Base-by-base conservation (phyloP, 1,284 basidiomycete genomes). In the Sphaerobolus stellatus region DNA sequence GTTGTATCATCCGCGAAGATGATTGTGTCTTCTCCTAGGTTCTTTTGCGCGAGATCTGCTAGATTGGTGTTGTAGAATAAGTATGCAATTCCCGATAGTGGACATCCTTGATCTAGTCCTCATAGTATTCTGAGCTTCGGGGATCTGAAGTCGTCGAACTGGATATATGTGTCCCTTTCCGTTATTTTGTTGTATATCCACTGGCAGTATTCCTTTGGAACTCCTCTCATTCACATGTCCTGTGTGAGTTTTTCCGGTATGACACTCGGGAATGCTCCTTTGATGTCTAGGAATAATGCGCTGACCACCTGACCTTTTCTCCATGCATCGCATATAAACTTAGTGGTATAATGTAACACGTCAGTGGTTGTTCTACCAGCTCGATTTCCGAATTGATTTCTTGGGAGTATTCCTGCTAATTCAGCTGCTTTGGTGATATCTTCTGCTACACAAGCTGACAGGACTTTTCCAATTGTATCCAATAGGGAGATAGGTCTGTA, bases 401-500 rank as follows among this genome's bases (percentile, higher is more conserved):
- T 20, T 1, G 49, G 51, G 4, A 61, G 8, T 1, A 60, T 29
- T 33, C 34, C 33, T 14, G 43, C 31, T n/a, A 22, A 7, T 5
- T 41, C 36, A 2, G 31, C 24, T 7, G 44, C 11, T 5, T 34
- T 43, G 7, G 33, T 22, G n/a, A 60, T n/a, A n/a, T n/a, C n/a
- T n/a, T n/a, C n/a, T n/a, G 57, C 28, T 1, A 54, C 18, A 29
- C 57, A 24, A 24, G 34, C 47, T 24, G 59, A 51, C 2, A 59
- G 40, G 4, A 59, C 30, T 36, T 61, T 61, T 8, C 45, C 40
- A 2, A 59, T 41, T 16, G 50, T 49, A 3, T 56, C 38, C 20
- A 56, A 51, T 24, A 60, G 59, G 13, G 46, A 28, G 22, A 61
- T 55, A 16, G 52, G 58, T 3, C 59, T 28, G 48, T 54, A 61